These are phyloP conservation scores for Trichaptum fuscoviolaceum DNA, from an alignment of 768 basidiomycete genomes.

Conservation along the genomic window DNA sequence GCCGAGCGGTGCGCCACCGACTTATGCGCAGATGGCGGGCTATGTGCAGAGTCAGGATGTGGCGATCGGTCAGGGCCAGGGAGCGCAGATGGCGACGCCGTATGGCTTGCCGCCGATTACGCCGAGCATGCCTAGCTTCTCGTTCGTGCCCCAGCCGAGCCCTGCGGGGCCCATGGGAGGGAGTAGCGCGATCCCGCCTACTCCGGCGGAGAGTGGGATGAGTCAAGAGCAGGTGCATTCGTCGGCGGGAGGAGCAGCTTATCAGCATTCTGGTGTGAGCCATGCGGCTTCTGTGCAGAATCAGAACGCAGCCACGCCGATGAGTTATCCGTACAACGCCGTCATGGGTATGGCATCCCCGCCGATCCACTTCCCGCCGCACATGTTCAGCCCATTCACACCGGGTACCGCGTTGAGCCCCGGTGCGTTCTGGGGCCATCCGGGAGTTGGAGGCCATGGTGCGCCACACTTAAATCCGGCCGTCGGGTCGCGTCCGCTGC, in stretches of 20 bases:
- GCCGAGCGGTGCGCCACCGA: slow-evolving; percentile 30
- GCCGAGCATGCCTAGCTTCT: slow-evolving; percentile 96
- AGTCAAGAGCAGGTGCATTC: not conserved
- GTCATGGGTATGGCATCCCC: slow-evolving; percentile 19
- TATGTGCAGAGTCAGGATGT: slow-evolving; percentile 22
- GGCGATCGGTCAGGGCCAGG: slow-evolving; percentile 21
- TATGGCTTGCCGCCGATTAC: slow-evolving; percentile 88
- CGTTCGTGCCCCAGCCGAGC: slow-evolving; percentile 59
- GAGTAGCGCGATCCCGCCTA: slow-evolving; percentile 27
- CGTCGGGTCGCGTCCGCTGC: slow-evolving; percentile 53
- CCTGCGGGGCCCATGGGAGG: slow-evolving; percentile 11
- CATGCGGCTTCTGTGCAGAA: slow-evolving; percentile 17
- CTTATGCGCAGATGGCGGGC: slow-evolving; percentile 34
- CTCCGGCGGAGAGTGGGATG: not conserved
- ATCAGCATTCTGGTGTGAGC: too few species aligned
- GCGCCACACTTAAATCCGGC: slow-evolving; percentile 51
- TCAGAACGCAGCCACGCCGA: slow-evolving; percentile 11
- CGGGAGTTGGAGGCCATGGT: slow-evolving; percentile 27
- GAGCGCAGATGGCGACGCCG: slow-evolving; percentile 49
- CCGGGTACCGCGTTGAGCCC: slow-evolving; percentile 71
- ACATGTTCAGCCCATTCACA: slow-evolving; percentile 45
- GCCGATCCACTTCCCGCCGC: not conserved
- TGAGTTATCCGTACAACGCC: slow-evolving; percentile 14
- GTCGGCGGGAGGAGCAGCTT: too few species aligned
- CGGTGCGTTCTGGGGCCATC: slow-evolving; percentile 68